Percentiles rank a stretch among this genome's conserved stretches.
phyloP scores from a whole-genome alignment of 306 rosid genomes.

The Begonia masoniana region DNA sequence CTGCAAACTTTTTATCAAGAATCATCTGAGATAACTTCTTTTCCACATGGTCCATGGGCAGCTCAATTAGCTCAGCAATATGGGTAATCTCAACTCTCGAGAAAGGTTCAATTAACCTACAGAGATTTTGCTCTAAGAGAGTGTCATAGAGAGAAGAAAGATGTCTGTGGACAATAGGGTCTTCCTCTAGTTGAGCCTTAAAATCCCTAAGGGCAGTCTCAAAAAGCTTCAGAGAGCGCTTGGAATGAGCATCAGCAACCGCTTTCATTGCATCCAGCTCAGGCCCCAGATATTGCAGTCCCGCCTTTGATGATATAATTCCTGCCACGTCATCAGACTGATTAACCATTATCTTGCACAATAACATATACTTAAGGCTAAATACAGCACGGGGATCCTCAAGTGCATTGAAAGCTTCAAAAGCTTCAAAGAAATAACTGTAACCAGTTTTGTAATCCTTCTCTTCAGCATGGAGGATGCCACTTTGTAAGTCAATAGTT shows the following conservation, averaged over 20 bases:
- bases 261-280: slow-evolving; percentile 96
- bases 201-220: slow-evolving; percentile 58
- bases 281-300: slow-evolving; percentile 62
- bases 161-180: slow-evolving; percentile 89
- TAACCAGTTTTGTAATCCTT: slow-evolving; percentile 79
- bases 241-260: slow-evolving; percentile 80
- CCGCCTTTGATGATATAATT: slow-evolving; percentile 79
- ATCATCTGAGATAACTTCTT: slow-evolving; percentile 34
- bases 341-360: slow-evolving; percentile 76
- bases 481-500: slow-evolving; percentile 78
- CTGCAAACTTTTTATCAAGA: slow-evolving; percentile 34
- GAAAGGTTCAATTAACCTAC: slow-evolving; percentile 83
- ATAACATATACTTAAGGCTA: slow-evolving; percentile 76
- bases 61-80: slow-evolving; percentile 76
- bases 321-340: slow-evolving; percentile 79
- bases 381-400: slow-evolving; percentile 74
- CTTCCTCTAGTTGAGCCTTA: slow-evolving; percentile 76
- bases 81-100: slow-evolving; percentile 83
- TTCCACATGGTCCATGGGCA: slow-evolving; percentile 37
- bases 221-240: slow-evolving; percentile 70
- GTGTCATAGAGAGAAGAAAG: slow-evolving; percentile 69
- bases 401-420: slow-evolving; percentile 76
- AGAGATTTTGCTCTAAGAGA: slow-evolving; percentile 72
- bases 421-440: slow-evolving; percentile 77
- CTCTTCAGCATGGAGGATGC: slow-evolving; percentile 86